Evolutionary conservation across 345 rosid species (phyloP), one percentile per base, ranked within the genome.

Genomic region (Salix exigua): DNA sequence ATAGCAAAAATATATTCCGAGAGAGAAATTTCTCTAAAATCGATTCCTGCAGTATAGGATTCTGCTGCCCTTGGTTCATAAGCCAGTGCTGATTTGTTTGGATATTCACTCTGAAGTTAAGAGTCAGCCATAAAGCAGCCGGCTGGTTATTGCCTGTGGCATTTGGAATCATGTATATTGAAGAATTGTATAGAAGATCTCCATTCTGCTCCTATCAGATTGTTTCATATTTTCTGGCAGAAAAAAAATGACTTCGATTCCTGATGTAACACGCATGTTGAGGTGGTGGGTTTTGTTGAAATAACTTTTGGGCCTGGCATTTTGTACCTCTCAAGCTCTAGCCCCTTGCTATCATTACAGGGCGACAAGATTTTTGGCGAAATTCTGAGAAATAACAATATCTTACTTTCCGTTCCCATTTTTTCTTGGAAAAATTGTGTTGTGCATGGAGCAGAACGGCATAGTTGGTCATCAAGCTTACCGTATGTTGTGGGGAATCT

Each of bases 11-110:
- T 51, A 76, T 82, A 81, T 68, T 68, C 38, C 2, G 71, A 51
- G 63, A 75, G 48, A 69, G 84, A 83, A 50, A 55, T 80, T 68
- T 23, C 66, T 11, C 70, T 84, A 71, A 84, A 84, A 63, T 63
- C 33, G 18, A 26, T 73, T 53, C 64, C 71, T 28, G 61, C 21
- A 55, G 62, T 70, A 14, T 69, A 75, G 76, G 33, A 75, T 50
- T 13, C 6, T 33, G 75, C 46, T 74, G 8, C 61, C 33, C 62
- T 26, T 42, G 78, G 42, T 72, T 79, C 38, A 28, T 28, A n/a
- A 76, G 23, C 28, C 48, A 21, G 18, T 66, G 55, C 68, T 72
- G 11, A 61, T 38, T 69, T 60, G 30, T 70, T 65, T 50, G 65
- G 40, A 10, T 74, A 35, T 62, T 31, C 7, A 19, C 55, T 71